Base-by-base conservation (phyloP, 495 filamentous ascomycete species). In the Talaromyces nanjingensis region DNA sequence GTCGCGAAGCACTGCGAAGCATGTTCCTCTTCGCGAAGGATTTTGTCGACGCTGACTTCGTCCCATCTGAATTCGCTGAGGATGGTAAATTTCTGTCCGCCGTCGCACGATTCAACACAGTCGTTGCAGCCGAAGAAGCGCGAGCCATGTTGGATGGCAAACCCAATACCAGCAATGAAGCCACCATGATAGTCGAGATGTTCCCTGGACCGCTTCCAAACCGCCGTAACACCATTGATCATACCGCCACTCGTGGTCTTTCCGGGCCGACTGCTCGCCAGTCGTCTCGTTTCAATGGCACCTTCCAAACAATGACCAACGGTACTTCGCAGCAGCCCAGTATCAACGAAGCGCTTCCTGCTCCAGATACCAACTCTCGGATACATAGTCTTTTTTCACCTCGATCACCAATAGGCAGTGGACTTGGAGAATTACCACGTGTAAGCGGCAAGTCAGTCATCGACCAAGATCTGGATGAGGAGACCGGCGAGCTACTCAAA, bases 11-110 rank as follows among this genome's bases (percentile, higher is more conserved):
- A 45, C 77, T 96, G 64, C 86, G 88, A 65, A 83, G 88, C 65
- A 92, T 97, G 87, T 81, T 96, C 16, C 79, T 94, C 14, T 96
- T 92, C 71, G 90, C 91, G 27, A 90, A 94, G 69, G 91, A 93
- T 60, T 81, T 96, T 34, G 75, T 91, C 59, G 84, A 88, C 66
- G 84, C 86, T 59, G 88, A 93, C 64, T 84, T 96, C 66, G 76
- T 93, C 12, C 78, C 83, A 6, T 65, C 79, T 45, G 88, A 91
- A 6, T 76, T 81, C 59, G 82, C 86, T 6, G 85, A 89, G 63
- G 91, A 96, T 68, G 74, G 78, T n/a, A 86, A 87, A 20, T 92
- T 87, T 71, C 76, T 85, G 34, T 87, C 87, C 45, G 92, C 91
- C 56, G 77, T 96, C 58, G 86, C 92, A 63, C 86, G 81, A 64